phyloP scores from a whole-genome alignment of 257 asterid species.

The Ilex asprella region DNA sequence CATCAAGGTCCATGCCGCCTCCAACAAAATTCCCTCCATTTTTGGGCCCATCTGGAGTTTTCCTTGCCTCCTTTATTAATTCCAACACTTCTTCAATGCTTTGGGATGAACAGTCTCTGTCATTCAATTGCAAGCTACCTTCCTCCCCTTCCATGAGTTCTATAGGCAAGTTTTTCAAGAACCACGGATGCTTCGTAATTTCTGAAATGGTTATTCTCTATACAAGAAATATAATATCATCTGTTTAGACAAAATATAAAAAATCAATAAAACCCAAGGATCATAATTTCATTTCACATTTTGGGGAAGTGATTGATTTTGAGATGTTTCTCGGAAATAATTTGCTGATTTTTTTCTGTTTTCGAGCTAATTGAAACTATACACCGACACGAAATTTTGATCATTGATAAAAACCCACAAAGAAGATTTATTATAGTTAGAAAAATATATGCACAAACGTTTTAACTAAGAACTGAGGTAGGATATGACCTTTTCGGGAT shows the following conservation, averaged over 20 bases:
- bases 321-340: too few species aligned
- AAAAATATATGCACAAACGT: not conserved
- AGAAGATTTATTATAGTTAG: not conserved
- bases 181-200: slow-evolving; percentile 78
- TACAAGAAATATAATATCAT: not conserved
- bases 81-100: slow-evolving; percentile 57
- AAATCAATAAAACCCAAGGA: too few species aligned
- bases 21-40: slow-evolving; percentile 23
- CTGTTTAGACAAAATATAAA: too few species aligned
- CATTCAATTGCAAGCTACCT: slow-evolving; percentile 25
- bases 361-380: too few species aligned
- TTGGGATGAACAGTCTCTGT: slow-evolving; percentile 29
- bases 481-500: slow-evolving; percentile 59
- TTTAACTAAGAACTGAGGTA: too few species aligned
- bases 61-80: slow-evolving; percentile 62
- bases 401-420: not conserved
- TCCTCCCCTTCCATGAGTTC: slow-evolving; percentile 56
- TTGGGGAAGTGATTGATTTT: too few species aligned
- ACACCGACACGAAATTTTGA: not conserved
- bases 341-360: too few species aligned
- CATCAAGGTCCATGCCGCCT: slow-evolving; percentile 69
- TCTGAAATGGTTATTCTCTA: slow-evolving; percentile 83
- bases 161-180: slow-evolving; percentile 41
- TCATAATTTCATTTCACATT: too few species aligned
- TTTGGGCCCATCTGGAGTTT: slow-evolving; percentile 25